Conservation (phyloP, 306 rosid genomes). For the Rubus parviflorus region DNA sequence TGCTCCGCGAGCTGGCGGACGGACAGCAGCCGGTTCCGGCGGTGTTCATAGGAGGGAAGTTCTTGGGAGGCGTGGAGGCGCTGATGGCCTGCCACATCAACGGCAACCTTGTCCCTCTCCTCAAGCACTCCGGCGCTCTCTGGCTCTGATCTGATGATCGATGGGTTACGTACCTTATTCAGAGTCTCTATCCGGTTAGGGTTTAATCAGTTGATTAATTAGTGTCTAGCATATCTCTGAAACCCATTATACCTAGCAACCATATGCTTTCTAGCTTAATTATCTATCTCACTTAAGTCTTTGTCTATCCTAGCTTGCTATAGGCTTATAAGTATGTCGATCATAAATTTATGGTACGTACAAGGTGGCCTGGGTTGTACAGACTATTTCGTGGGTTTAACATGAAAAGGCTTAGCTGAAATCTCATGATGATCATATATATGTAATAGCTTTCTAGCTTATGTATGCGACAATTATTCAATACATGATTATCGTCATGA, state of each 20-base stretch:
- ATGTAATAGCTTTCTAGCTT: no score
- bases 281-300: no score
- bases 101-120: slow-evolving; percentile 72
- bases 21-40: slow-evolving; percentile 52
- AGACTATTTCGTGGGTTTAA: no score
- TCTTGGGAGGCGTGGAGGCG: slow-evolving; percentile 77
- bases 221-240: no score
- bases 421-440: no score
- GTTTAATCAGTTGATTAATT: no score
- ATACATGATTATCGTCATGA: no score
- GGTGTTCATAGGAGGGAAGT: slow-evolving; percentile 71
- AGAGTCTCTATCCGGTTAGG: not conserved
- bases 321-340: not conserved
- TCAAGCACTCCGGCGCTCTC: slow-evolving; percentile 79
- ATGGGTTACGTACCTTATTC: not conserved
- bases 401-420: no score
- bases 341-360: not conserved
- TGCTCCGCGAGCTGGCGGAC: slow-evolving; percentile 41
- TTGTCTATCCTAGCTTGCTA: no score
- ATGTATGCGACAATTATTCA: no score
- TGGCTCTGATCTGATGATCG: slow-evolving; percentile 52
- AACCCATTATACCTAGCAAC: no score
- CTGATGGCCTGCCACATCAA: slow-evolving; percentile 81
- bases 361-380: not conserved
- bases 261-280: no score